phyloP scores from a whole-genome alignment of 768 basidiomycete species.

The Gyrodon lividus region DNA sequence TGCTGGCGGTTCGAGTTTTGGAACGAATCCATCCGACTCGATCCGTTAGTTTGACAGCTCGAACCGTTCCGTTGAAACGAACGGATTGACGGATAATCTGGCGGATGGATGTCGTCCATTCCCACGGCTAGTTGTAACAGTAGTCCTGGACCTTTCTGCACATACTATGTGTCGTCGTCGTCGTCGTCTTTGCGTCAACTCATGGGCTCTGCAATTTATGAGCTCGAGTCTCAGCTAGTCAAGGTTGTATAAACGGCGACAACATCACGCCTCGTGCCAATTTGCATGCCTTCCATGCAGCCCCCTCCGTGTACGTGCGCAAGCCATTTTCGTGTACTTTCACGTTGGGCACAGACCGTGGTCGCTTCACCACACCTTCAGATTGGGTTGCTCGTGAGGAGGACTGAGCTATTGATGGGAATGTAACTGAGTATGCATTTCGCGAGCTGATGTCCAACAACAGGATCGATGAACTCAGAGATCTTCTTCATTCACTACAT shows the following conservation, averaged over 20 bases:
- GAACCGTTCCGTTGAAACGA: background rate
- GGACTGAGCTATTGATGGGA: constrained; percentile 2
- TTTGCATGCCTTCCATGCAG: too few relatives aligned
- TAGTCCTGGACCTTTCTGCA: too few relatives aligned
- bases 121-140: background rate
- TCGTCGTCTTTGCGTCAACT: too few relatives aligned
- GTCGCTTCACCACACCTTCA: too few relatives aligned
- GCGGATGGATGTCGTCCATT: background rate
- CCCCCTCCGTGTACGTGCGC: too few relatives aligned
- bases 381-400: constrained; percentile 7
- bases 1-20: background rate
- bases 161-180: too few relatives aligned
- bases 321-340: too few relatives aligned
- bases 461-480: background rate
- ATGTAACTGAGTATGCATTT: background rate
- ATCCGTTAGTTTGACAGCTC: background rate
- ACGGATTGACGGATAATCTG: background rate
- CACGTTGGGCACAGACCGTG: too few relatives aligned
- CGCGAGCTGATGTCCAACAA: background rate
- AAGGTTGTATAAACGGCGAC: too few relatives aligned
- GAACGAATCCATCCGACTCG: background rate
- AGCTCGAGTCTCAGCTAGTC: too few relatives aligned
- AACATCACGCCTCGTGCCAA: too few relatives aligned
- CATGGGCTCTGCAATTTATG: too few relatives aligned
- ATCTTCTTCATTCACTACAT: background rate